Conservation (phyloP, 768 basidiomycete genomes). For the Boletellus emodensis region DNA sequence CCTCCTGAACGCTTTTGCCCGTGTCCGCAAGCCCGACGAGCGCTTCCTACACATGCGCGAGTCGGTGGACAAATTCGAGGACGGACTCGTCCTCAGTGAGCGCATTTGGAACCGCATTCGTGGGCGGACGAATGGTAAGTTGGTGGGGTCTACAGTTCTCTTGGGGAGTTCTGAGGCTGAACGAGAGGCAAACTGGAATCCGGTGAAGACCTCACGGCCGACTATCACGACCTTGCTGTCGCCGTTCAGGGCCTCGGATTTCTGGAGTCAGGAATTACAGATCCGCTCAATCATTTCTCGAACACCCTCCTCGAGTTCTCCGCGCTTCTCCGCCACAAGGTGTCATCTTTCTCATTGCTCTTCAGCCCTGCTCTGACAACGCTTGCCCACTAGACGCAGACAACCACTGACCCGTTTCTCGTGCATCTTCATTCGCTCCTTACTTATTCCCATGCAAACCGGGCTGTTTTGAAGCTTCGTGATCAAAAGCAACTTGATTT, state of each 20-base stretch:
- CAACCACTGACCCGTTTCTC: slow-evolving; percentile 89
- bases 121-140: slow-evolving; percentile 82
- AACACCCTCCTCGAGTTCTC: slow-evolving; percentile 96
- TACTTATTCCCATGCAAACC: slow-evolving; percentile 91
- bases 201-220: slow-evolving; percentile 90
- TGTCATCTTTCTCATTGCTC: slow-evolving; percentile 32
- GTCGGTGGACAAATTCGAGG: slow-evolving; percentile 93
- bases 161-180: slow-evolving; percentile 69
- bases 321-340: slow-evolving; percentile 78
- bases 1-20: slow-evolving; percentile 91
- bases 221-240: slow-evolving; percentile 96
- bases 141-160: slow-evolving; percentile 22
- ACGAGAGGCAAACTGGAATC: slow-evolving; percentile 79
- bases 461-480: slow-evolving; percentile 89
- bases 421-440: slow-evolving; percentile 86
- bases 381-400: slow-evolving; percentile 59
- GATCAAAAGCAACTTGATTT: slow-evolving; percentile 99
- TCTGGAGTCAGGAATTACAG: slow-evolving; percentile 97
- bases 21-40: slow-evolving; percentile 95
- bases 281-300: slow-evolving; percentile 94
- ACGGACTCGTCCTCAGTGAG: slow-evolving; percentile 80
- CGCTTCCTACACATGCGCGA: slow-evolving; percentile 92
- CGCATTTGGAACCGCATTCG: slow-evolving; percentile 75
- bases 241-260: slow-evolving; percentile 97
- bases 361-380: not conserved